Evolutionary conservation across 2,329 filamentous ascomycete genomes (phyloP), one percentile per base, ranked within the genome.

Genomic region (Kalmusia sp.): DNA sequence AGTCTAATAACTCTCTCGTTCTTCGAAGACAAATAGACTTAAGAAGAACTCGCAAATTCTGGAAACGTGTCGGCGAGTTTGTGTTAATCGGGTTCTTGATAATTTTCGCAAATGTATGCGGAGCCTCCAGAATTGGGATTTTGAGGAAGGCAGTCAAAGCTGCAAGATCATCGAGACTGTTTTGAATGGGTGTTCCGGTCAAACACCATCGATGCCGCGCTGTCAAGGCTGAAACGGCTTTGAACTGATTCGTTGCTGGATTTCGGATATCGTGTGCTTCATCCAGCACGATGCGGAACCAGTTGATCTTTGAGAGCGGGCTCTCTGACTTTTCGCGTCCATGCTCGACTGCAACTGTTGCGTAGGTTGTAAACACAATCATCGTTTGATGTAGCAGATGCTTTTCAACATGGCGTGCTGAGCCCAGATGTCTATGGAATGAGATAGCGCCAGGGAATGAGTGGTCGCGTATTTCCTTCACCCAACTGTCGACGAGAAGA

Each of bases 111-210:
- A n/a, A n/a, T n/a, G n/a, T n/a, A n/a, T n/a, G n/a, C n/a, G n/a
- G n/a, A n/a, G n/a, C n/a, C n/a, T n/a, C n/a, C n/a, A n/a, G n/a
- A n/a, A n/a, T n/a, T n/a, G n/a, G n/a, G n/a, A n/a, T n/a, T n/a
- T n/a, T 19, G 54, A 57, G 1, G 25, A 84, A 84, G 0, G 75
- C 70, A 34, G 83, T 73, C 0, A 85, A 69, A 0, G 80, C 73
- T 0, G 78, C 81, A 2, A 85, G 72, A 41, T 85, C 82, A 4
- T 79, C 77, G 0, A 84, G 70, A 2, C 68, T 69, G 55, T 84
- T 84, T 50, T 84, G 82, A 25, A 85, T 79, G 0, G 82, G 82
- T 0, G 68, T 70, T 2, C 68, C 64, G 2, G 67, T 71, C 2
- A 69, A 43, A 50, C 65, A 69, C 68, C 82, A 85, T 6, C 82